Evolutionary conservation across 192 early-diverging fungal species (phyloP).

Genomic region (Backusella macrospora): DNA sequence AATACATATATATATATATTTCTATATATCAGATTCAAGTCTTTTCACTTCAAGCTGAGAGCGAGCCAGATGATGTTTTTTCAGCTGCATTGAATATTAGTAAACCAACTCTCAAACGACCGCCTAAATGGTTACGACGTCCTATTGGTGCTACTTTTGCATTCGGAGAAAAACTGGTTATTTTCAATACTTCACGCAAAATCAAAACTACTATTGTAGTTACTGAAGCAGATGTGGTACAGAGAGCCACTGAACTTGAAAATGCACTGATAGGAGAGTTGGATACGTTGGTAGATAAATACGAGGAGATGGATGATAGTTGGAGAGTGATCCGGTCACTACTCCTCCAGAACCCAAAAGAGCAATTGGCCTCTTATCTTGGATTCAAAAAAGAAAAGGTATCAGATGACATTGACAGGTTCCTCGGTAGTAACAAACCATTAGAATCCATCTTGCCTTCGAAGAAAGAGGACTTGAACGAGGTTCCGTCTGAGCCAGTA

Average conservation of each 20-base stretch:
- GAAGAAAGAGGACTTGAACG: constrained; percentile 23
- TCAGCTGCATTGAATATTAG: background rate
- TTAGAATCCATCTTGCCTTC: background rate
- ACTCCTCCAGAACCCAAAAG: background rate
- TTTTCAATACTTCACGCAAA: constrained; percentile 58
- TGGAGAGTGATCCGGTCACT: background rate
- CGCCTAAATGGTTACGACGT: constrained; percentile 92
- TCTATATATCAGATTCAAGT: background rate
- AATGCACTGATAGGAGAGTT: background rate
- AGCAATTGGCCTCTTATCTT: constrained; percentile 36
- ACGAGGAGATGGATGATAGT: background rate
- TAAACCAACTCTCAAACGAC: constrained; percentile 57
- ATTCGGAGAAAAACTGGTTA: constrained; percentile 85
- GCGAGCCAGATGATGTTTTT: background rate
- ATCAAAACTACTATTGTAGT: constrained; percentile 28
- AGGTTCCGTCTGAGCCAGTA: constrained; percentile 22
- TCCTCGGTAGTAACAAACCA: background rate
- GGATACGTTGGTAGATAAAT: background rate
- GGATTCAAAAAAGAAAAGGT: constrained; percentile 78
- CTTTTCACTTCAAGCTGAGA: background rate
- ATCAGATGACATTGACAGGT: constrained; percentile 38
- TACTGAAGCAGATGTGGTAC: constrained; percentile 23
- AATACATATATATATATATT: background rate
- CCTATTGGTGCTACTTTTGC: constrained; percentile 84
- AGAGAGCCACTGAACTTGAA: background rate